Conservation (phyloP, 2,329 filamentous ascomycete genomes). For the Diaporthe caulivora region DNA sequence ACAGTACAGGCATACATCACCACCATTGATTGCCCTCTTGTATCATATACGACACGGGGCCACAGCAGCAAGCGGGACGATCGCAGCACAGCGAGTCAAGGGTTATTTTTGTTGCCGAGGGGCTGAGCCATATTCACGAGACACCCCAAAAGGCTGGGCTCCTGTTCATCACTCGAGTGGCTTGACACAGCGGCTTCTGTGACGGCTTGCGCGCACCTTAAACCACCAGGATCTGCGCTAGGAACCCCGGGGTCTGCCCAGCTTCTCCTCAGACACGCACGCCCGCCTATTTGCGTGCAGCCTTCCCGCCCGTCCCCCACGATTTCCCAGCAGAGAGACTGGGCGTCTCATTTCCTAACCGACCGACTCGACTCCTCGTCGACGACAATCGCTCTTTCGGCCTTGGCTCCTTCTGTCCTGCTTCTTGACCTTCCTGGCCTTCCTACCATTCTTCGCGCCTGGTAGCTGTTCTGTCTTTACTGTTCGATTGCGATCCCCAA, state of each 20-base stretch:
- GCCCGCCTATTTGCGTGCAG: conserved; percentile 26
- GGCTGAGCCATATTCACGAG: conserved; percentile 36
- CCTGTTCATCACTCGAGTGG: conserved; percentile 28
- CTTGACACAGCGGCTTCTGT: conserved; percentile 25
- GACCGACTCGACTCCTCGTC: conserved; percentile 8
- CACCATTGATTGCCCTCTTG: background rate
- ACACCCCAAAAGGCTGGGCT: conserved; percentile 30
- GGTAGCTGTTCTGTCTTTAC: conserved; percentile 19
- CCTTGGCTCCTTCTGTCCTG: background rate
- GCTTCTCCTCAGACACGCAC: conserved; percentile 21
- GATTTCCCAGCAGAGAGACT: conserved; percentile 20
- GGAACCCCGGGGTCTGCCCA: conserved; percentile 18
- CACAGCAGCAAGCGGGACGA: background rate
- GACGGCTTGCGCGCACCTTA: conserved; percentile 12
- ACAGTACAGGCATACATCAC: background rate
- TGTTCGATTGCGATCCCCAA: conserved; percentile 20
- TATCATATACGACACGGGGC: conserved; percentile 16
- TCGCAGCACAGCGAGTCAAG: conserved; percentile 2
- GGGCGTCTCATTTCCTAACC: conserved; percentile 23
- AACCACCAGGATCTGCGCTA: conserved; percentile 27
- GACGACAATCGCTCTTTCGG: conserved; percentile 17
- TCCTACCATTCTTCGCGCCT: conserved; percentile 2
- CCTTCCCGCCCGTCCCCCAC: background rate
- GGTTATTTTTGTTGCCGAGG: conserved; percentile 24
- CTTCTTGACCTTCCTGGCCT: background rate